These are phyloP conservation scores for Lithohypha guttulata DNA, from an alignment of 2,329 filamentous ascomycete genomes.

Conservation along the genomic window DNA sequence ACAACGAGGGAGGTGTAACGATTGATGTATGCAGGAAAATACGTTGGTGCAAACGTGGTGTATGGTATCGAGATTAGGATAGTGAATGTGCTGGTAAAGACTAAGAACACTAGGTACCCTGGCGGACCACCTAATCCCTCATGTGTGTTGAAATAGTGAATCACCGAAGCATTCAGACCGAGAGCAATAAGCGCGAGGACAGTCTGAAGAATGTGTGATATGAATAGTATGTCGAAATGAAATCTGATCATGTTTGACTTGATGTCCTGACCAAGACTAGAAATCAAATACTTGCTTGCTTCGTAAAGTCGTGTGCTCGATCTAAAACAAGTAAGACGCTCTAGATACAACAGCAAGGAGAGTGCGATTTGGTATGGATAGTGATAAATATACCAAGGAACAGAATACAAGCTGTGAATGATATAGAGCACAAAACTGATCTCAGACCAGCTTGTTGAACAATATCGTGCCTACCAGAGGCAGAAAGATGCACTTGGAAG, in stretches of 20 bases:
- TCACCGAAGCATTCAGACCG: constrained; percentile 48
- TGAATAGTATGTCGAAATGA: constrained; percentile 45
- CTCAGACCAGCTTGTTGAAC: too few species aligned
- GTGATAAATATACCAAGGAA: too few species aligned
- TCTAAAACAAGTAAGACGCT: too few species aligned
- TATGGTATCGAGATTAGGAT: constrained; percentile 57
- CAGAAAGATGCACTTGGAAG: too few species aligned
- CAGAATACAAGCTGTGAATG: too few species aligned
- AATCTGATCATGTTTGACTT: not conserved
- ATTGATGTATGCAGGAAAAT: constrained; percentile 51
- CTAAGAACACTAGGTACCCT: constrained; percentile 59
- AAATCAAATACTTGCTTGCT: too few species aligned
- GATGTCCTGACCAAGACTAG: too few species aligned
- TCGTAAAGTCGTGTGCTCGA: too few species aligned
- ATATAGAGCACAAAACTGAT: too few species aligned
- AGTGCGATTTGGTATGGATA: too few species aligned
- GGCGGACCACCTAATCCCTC: constrained; percentile 29
- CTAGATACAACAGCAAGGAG: too few species aligned
- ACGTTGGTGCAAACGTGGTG: constrained; percentile 56
- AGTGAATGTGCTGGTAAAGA: constrained; percentile 72
- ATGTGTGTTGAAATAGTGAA: constrained; percentile 12
- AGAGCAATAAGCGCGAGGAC: constrained; percentile 64
- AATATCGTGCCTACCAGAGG: too few species aligned
- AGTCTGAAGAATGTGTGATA: constrained; percentile 56
- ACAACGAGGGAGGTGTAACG: constrained; percentile 54